Conservation (phyloP, 2,329 filamentous ascomycete genomes). For the Aspergillus fijiensis region DNA sequence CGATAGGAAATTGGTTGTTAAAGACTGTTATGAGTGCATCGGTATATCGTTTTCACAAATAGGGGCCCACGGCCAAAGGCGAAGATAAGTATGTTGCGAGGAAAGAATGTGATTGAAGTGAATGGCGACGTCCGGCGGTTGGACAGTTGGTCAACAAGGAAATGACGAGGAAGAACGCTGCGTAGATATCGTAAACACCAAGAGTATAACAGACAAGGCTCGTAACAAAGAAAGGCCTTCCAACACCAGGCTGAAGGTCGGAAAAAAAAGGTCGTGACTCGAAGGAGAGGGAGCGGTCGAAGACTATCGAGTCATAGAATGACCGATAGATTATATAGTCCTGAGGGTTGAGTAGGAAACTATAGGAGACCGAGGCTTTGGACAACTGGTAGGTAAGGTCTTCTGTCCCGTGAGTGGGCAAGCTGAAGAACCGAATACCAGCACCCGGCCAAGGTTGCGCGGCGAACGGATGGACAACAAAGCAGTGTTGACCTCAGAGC, state of each 20-base stretch:
- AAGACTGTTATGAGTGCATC: conserved; percentile 45
- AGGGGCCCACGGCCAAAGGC: conserved; percentile 19
- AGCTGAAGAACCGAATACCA: conserved; percentile 27
- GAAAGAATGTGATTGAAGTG: conserved; percentile 25
- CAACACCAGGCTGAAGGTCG: conserved; percentile 39
- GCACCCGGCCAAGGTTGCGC: conserved; percentile 24
- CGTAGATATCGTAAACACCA: conserved; percentile 42
- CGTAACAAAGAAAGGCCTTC: conserved; percentile 31
- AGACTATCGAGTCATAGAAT: conserved; percentile 31
- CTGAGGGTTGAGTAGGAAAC: conserved; percentile 6
- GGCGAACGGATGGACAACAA: conserved; percentile 18
- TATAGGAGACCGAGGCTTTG: conserved; percentile 24
- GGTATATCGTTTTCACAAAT: conserved; percentile 36
- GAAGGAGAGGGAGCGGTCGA: conserved; percentile 18
- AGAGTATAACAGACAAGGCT: conserved; percentile 28
- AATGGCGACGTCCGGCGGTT: conserved; percentile 19
- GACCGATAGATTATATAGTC: conserved; percentile 10
- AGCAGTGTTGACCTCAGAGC: conserved; percentile 14
- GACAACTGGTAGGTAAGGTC: conserved; percentile 26
- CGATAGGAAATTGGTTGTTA: conserved; percentile 33
- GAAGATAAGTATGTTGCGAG: conserved; percentile 19
- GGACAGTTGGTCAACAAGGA: conserved; percentile 11
- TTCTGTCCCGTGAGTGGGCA: conserved; percentile 18
- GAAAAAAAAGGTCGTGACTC: conserved; percentile 31
- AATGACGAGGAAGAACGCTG: conserved; percentile 31